phyloP scores from a whole-genome alignment of 106 monocot species.

The Chionographis japonica region DNA sequence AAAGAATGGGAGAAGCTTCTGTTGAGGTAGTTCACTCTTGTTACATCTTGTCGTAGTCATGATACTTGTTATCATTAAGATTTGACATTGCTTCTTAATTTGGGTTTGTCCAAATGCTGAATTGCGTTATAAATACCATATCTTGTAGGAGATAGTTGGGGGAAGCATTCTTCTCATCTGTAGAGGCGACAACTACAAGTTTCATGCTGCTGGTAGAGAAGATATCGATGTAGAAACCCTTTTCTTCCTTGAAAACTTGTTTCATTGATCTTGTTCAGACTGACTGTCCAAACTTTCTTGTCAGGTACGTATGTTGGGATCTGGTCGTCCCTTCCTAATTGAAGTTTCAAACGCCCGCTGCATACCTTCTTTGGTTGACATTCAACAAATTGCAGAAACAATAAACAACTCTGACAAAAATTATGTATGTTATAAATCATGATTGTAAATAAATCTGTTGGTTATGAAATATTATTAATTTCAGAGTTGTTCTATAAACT shows the following conservation, averaged over 20 bases:
- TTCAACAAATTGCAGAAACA: conserved; percentile 58
- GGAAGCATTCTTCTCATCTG: conserved; percentile 44
- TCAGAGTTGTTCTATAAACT: background rate
- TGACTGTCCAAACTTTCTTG: conserved; percentile 12
- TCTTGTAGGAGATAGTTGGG: conserved; percentile 83
- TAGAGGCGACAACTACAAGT: conserved; percentile 88
- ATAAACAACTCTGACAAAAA: conserved; percentile 62
- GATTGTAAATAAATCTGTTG: background rate
- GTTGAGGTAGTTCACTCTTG: conserved; percentile 64
- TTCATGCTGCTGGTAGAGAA: conserved; percentile 99
- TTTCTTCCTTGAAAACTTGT: background rate
- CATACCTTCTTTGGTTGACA: conserved; percentile 37
- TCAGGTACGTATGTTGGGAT: conserved; percentile 96
- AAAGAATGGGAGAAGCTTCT: conserved; percentile 99
- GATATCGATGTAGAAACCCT: conserved; percentile 87
- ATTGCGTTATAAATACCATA: too few species aligned
- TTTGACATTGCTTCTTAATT: too few species aligned
- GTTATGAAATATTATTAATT: background rate
- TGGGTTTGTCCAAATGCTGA: too few species aligned
- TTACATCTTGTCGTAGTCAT: background rate
- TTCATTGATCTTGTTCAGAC: conserved; percentile 4
- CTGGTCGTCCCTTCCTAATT: conserved; percentile 92
- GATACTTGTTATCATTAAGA: too few species aligned
- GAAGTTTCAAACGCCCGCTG: conserved; percentile 77
- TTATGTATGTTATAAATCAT: conserved; percentile 60